Evolutionary conservation across 1,284 basidiomycete genomes (phyloP), one percentile per base, ranked within the genome.

Genomic region (Cystodermella granulosa): DNA sequence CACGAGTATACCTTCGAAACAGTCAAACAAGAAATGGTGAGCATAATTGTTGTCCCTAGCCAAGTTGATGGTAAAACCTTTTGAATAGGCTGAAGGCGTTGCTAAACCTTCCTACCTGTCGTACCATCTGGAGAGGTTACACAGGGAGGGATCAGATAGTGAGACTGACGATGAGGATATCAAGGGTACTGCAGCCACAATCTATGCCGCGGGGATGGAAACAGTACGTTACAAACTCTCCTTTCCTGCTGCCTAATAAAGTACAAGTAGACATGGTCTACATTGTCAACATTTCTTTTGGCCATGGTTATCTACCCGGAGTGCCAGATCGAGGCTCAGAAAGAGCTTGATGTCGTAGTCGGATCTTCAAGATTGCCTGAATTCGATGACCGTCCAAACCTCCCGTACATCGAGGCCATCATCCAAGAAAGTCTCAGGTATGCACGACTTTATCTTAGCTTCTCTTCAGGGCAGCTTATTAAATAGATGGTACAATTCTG

Each of bases 341-440:
- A 39, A 21, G 60, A 61, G 44, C 45, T 63, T 18, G 60, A 63
- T 38, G 17, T 22, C 6, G 51, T 62, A 2, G 39, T 58, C 39
- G 55, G 55, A 2, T 14, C 6, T 2, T 47, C 49, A 20, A 39
- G 57, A 18, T 48, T 61, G 4, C 60, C 60, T 4, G 35, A 37
- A 7, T 37, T 37, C 18, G 35, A 18, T 8, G 35, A 37, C 35
- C 17, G 35, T 7, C 11, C 8, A 37, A n/a, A 14, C 8, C 35
- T 37, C 14, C 35, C 35, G 8, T 37, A 37, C 17, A n/a, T 14
- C 18, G 17, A 37, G 8, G 11, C 17, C 8, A 14, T 37, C 8
- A 7, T n/a, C 18, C 35, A 20, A 37, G 35, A 37, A 18, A 31
- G 8, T 31, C n/a, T 7, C 18, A 37, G 18, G 13, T 14, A 37